Evolutionary conservation across 192 early-diverging fungal species (phyloP).

Genomic region (Coemansia sp.): DNA sequence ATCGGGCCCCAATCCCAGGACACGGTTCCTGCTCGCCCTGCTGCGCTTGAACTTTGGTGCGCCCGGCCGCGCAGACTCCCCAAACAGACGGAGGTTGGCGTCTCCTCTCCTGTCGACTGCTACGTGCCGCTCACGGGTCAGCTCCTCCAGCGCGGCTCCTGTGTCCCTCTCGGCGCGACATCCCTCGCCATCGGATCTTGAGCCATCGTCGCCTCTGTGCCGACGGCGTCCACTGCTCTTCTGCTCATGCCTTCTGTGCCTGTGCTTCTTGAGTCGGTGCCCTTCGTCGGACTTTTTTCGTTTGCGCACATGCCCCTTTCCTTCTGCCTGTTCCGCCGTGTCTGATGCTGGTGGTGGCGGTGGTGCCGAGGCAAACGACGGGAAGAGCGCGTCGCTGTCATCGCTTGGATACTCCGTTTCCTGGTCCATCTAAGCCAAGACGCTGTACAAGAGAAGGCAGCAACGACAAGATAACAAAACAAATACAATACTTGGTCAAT

Average conservation of each 20-base stretch:
- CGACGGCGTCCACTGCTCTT: too few relatives aligned
- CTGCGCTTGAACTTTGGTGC: slow-evolving; percentile 29
- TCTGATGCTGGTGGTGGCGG: not conserved
- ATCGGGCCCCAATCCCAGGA: slow-evolving; percentile 9
- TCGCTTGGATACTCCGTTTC: slow-evolving; percentile 7
- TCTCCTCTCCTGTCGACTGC: slow-evolving; percentile 23
- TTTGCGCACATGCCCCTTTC: not conserved
- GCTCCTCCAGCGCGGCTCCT: slow-evolving; percentile 5
- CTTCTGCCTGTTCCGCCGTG: too few relatives aligned
- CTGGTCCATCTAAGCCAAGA: too few relatives aligned
- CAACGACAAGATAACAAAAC: too few relatives aligned
- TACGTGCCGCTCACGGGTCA: slow-evolving; percentile 13
- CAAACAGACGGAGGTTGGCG: slow-evolving; percentile 12
- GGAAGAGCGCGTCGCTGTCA: slow-evolving; percentile 26
- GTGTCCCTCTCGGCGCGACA: not conserved
- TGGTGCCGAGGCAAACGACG: slow-evolving; percentile 36
- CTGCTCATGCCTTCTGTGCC: not conserved
- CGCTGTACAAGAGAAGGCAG: too few relatives aligned
- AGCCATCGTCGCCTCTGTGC: too few relatives aligned
- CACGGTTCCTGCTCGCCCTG: slow-evolving; percentile 10
- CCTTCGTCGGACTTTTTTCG: not conserved
- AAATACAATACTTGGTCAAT: too few relatives aligned
- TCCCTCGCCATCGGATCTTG: too few relatives aligned
- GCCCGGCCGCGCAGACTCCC: slow-evolving; percentile 16
- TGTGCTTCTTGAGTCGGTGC: not conserved